Evolutionary conservation across 2,329 filamentous ascomycete species (phyloP).

Genomic region (Emergomyces pasteurianus): DNA sequence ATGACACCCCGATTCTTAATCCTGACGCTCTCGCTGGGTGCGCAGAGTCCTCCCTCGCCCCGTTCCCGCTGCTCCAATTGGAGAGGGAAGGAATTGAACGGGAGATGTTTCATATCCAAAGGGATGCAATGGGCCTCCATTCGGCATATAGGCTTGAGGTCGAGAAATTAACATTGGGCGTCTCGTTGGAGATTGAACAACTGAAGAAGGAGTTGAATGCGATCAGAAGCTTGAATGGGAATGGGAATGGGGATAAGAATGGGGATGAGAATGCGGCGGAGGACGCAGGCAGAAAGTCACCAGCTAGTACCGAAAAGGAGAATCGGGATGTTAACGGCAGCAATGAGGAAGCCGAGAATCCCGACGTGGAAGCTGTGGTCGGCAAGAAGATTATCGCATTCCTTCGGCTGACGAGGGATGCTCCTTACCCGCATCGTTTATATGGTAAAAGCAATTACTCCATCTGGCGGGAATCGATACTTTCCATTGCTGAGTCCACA

Average conservation of each 20-base stretch:
- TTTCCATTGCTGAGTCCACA: background rate
- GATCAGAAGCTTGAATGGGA: background rate
- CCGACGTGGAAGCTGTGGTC: background rate
- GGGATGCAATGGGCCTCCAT: background rate
- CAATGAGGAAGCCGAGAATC: background rate
- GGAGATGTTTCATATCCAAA: background rate
- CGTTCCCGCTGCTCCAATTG: background rate
- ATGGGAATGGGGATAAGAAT: background rate
- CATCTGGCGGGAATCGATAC: background rate
- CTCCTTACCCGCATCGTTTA: background rate
- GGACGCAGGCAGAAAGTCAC: background rate
- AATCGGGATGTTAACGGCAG: background rate
- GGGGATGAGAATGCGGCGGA: background rate
- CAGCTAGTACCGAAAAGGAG: background rate
- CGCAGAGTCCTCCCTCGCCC: too few relatives aligned
- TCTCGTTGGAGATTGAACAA: background rate
- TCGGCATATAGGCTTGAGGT: background rate
- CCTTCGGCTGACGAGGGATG: background rate
- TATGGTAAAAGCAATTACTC: conserved; percentile 1
- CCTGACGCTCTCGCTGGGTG: too few relatives aligned
- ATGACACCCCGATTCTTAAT: background rate
- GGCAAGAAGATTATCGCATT: conserved; percentile 2
- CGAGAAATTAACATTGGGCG: background rate
- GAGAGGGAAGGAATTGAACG: background rate
- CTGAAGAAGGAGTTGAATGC: background rate